A percentile compares a stretch with the other conserved stretches of the same genome.
Conservation (phyloP, 345 rosid species). For the Pugionium cornutum region DNA sequence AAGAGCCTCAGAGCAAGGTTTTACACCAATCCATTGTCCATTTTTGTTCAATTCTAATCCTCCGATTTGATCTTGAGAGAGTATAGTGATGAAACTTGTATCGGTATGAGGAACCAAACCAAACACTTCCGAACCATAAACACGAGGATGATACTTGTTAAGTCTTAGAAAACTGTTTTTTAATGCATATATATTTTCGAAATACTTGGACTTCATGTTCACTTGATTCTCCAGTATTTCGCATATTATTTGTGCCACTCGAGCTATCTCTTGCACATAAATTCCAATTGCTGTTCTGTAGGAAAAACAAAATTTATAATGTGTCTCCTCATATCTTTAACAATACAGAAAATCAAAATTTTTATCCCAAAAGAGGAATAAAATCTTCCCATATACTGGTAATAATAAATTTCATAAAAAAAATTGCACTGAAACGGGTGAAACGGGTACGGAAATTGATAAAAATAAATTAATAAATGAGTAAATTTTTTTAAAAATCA, state of each 20-base stretch:
- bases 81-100: slow-evolving; percentile 58
- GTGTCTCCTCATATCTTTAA: no score
- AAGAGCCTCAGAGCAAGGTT: slow-evolving; percentile 60
- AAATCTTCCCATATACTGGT: no score
- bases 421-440: no score
- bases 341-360: no score
- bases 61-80: slow-evolving; percentile 62
- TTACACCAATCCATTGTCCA: slow-evolving; percentile 64
- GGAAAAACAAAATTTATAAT: background rate
- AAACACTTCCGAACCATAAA: slow-evolving; percentile 45
- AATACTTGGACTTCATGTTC: slow-evolving; percentile 47
- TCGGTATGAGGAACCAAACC: slow-evolving; percentile 88
- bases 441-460: no score
- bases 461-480: no score
- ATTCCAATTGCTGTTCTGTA: slow-evolving; percentile 47
- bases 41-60: slow-evolving; percentile 64
- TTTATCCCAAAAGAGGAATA: no score
- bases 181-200: slow-evolving; percentile 45
- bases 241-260: slow-evolving; percentile 51
- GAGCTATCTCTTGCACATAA: slow-evolving; percentile 41
- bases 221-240: slow-evolving; percentile 47
- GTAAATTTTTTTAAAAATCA: no score
- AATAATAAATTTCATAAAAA: no score
- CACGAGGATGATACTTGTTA: slow-evolving; percentile 80
- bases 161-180: slow-evolving; percentile 55